These are phyloP conservation scores for Spathaspora jeffriesii DNA, from an alignment of 1,139 yeast species.

Conservation along the genomic window DNA sequence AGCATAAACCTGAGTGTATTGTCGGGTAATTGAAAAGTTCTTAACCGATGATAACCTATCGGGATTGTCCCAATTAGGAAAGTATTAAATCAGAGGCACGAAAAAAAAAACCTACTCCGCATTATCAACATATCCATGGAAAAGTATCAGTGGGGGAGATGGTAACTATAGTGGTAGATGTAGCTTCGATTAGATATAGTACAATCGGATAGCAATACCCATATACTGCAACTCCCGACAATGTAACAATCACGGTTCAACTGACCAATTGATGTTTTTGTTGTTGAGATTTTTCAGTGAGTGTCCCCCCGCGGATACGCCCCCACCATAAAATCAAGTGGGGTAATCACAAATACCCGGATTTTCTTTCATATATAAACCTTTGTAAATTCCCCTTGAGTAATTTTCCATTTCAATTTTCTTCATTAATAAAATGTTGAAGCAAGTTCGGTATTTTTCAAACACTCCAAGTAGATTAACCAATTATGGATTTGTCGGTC, in stretches of 20 bases:
- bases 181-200: too few relatives aligned
- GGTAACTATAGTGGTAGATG: too few relatives aligned
- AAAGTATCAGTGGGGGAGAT: not conserved
- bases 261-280: not conserved
- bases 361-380: not conserved
- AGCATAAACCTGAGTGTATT: too few relatives aligned
- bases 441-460: not conserved
- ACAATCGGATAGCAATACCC: too few relatives aligned
- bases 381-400: not conserved
- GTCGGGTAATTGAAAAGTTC: too few relatives aligned
- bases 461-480: conserved; percentile 12
- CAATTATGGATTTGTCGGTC: conserved; percentile 55
- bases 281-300: not conserved
- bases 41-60: not conserved
- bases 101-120: conserved; percentile 1
- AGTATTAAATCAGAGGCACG: not conserved
- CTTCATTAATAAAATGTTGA: not conserved
- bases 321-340: not conserved
- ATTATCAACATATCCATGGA: not conserved
- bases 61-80: conserved; percentile 1
- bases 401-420: not conserved
- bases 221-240: not conserved
- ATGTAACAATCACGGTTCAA: not conserved
- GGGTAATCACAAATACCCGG: not conserved
- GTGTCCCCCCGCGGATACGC: not conserved